Evolutionary conservation across 2,329 filamentous ascomycete genomes (phyloP).

Genomic region (Xylariaceae sp.): DNA sequence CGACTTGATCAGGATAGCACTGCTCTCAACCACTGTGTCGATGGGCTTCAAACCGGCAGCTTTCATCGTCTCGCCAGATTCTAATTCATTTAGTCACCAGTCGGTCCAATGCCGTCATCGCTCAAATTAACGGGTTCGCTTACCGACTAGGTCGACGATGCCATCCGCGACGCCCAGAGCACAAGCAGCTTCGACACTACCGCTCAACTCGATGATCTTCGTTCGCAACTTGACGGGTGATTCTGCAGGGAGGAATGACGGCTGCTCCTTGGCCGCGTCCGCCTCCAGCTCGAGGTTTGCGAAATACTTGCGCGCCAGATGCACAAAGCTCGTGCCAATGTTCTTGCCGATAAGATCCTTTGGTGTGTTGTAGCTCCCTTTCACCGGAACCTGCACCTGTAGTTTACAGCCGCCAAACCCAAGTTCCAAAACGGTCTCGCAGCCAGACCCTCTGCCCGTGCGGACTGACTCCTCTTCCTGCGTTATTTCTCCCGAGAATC

Average conservation of each 20-base stretch:
- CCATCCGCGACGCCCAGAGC: constrained; percentile 93
- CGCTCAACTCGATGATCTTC: constrained; percentile 88
- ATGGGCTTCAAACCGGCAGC: constrained; percentile 91
- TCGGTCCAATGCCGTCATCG: neutral
- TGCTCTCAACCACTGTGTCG: constrained; percentile 83
- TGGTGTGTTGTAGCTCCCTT: constrained; percentile 64
- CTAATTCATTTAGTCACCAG: constrained; percentile 38
- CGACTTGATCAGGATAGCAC: constrained; percentile 88
- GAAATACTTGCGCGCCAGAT: constrained; percentile 80
- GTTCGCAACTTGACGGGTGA: constrained; percentile 60
- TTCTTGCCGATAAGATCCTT: constrained; percentile 85
- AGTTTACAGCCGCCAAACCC: constrained; percentile 88
- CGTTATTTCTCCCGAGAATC: constrained; percentile 42
- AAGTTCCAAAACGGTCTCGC: constrained; percentile 84
- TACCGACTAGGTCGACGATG: constrained; percentile 94
- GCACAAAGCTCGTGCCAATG: constrained; percentile 92
- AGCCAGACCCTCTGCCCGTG: constrained; percentile 49
- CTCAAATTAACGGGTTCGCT: constrained; percentile 29
- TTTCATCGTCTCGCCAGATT: constrained; percentile 97
- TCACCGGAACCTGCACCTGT: constrained; percentile 93
- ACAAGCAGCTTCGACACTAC: constrained; percentile 95
- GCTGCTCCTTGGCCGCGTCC: constrained; percentile 36
- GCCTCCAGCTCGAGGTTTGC: constrained; percentile 61
- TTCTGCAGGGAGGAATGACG: constrained; percentile 25
- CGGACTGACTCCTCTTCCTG: constrained; percentile 39